Conservation (phyloP, 208 protist species). For the Endotrypanum monterogeii region DNA sequence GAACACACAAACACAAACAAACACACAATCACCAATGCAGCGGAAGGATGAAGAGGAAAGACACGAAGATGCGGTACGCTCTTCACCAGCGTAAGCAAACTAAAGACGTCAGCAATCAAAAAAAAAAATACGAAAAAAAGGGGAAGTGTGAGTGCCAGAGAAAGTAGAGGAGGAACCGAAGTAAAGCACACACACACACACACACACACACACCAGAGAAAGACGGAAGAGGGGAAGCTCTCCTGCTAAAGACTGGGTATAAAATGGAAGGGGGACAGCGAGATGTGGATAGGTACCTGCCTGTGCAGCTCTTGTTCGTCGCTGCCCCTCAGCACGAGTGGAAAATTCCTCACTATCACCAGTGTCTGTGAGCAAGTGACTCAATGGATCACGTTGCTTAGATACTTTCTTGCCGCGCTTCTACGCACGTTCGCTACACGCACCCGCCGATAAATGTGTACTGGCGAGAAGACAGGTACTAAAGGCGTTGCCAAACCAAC, state of each 20-base stretch:
- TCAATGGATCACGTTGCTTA: too few species aligned
- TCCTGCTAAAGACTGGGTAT: background rate
- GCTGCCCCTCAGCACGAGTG: background rate
- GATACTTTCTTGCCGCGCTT: background rate
- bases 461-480: background rate
- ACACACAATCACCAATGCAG: background rate
- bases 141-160: constrained; percentile 3
- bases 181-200: background rate
- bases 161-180: background rate
- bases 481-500: background rate
- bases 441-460: background rate
- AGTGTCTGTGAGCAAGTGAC: background rate
- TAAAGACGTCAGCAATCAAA: background rate
- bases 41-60: constrained; percentile 4
- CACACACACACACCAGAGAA: background rate
- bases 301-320: background rate
- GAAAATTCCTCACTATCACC: background rate
- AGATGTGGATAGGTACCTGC: background rate
- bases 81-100: too few species aligned
- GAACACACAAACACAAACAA: background rate
- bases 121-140: background rate
- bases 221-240: background rate
- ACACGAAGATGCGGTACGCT: too few species aligned
- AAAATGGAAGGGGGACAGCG: background rate
- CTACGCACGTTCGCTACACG: background rate